phyloP scores from a whole-genome alignment of 1,284 basidiomycete species.

The Inonotus hispidus region DNA sequence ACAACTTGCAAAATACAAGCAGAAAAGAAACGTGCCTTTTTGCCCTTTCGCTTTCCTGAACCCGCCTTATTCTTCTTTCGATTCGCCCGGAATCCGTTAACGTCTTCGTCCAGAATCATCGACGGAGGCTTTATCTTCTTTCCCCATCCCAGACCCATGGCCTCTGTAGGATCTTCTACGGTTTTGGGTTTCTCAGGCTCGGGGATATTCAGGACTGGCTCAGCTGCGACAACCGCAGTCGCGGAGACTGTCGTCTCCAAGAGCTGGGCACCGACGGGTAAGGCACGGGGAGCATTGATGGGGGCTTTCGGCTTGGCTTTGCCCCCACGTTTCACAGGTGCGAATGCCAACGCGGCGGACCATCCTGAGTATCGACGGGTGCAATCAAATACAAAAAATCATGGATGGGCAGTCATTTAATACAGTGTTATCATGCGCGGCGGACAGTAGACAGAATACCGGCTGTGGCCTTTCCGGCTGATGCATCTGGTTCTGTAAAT shows the following conservation, averaged over 20 bases:
- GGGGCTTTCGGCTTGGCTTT: conserved; percentile 49
- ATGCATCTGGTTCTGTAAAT: conserved; percentile 16
- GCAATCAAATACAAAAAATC: conserved; percentile 34
- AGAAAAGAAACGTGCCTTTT: conserved; percentile 45
- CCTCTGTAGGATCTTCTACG: conserved; percentile 1
- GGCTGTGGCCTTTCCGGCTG: conserved; percentile 63
- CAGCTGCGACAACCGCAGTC: conserved; percentile 68
- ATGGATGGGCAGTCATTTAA: conserved; percentile 24
- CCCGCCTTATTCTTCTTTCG: conserved; percentile 44
- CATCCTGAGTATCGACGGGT: conserved; percentile 47
- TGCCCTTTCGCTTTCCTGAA: conserved; percentile 48
- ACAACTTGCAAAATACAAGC: background rate
- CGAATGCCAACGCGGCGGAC: conserved; percentile 84
- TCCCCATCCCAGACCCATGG: conserved; percentile 55
- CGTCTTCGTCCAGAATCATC: conserved; percentile 80
- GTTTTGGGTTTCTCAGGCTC: conserved; percentile 19
- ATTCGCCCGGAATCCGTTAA: conserved; percentile 72
- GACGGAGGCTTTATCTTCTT: conserved; percentile 86
- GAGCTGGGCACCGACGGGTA: conserved; percentile 56
- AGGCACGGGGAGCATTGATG: conserved; percentile 35
- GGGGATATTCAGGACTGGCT: conserved; percentile 49
- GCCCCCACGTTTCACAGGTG: conserved; percentile 58
- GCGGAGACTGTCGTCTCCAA: conserved; percentile 39
- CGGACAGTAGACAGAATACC: conserved; percentile 58
- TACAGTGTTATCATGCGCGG: conserved; percentile 33